phyloP scores from a whole-genome alignment of 2,329 filamentous ascomycete species.

The Zalaria sp. region DNA sequence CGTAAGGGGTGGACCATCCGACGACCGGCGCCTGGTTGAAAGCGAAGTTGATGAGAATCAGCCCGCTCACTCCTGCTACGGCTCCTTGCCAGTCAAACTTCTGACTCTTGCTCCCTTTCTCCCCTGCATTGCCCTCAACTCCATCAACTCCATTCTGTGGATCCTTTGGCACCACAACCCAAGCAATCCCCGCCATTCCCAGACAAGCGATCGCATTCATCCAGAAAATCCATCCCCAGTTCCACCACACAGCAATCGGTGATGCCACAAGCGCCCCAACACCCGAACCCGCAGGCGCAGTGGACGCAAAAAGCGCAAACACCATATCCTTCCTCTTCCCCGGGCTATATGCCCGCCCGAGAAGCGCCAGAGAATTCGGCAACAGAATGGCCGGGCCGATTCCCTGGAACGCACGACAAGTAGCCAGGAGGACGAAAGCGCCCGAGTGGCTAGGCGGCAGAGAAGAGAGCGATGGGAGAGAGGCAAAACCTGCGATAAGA shows the following conservation, averaged over 20 bases:
- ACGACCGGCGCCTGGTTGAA: slow-evolving; percentile 44
- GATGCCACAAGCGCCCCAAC: slow-evolving; percentile 18
- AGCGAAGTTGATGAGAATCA: slow-evolving; percentile 53
- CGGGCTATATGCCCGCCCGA: slow-evolving; percentile 16
- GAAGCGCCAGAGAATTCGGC: slow-evolving; percentile 22
- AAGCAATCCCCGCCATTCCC: no score
- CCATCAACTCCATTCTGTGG: slow-evolving; percentile 27
- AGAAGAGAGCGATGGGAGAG: slow-evolving; percentile 4
- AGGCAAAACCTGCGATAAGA: slow-evolving; percentile 3
- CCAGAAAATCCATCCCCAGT: neutral
- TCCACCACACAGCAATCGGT: slow-evolving; percentile 15
- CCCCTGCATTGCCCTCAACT: slow-evolving; percentile 8
- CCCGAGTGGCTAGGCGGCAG: slow-evolving; percentile 16
- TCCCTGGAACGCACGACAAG: slow-evolving; percentile 24
- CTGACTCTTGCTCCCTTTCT: slow-evolving; percentile 6
- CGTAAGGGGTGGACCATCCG: slow-evolving; percentile 41
- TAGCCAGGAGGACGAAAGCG: slow-evolving; percentile 16
- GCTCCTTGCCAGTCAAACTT: slow-evolving; percentile 17
- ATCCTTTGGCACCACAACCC: slow-evolving; percentile 3
- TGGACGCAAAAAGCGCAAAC: slow-evolving; percentile 21
- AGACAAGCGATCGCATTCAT: neutral
- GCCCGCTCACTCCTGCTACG: slow-evolving; percentile 32
- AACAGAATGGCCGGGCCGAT: slow-evolving; percentile 21
- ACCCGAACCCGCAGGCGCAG: slow-evolving; percentile 20
- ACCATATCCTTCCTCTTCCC: slow-evolving; percentile 14